These are phyloP conservation scores for Mayamaea pseudoterrestris DNA, from an alignment of 108 stramenopile species.

Conservation along the genomic window DNA sequence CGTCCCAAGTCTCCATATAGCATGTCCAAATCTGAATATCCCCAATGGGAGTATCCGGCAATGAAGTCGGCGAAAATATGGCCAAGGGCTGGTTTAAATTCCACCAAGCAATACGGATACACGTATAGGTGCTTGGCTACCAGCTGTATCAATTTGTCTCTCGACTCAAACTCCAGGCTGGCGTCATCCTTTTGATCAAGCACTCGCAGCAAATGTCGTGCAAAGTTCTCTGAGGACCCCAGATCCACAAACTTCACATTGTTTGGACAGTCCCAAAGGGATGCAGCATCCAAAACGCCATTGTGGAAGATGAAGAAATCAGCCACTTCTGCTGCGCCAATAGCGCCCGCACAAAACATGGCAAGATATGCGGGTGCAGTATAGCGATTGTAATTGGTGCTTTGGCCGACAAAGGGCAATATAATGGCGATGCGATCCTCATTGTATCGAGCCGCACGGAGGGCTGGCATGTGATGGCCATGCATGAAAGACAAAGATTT, in stretches of 20 bases:
- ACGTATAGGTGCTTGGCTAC: constrained; percentile 27
- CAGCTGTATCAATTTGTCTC: constrained; percentile 19
- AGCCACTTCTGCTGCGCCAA: constrained; percentile 41
- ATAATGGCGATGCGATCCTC: constrained; percentile 69
- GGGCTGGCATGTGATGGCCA: too few relatives aligned
- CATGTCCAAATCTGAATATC: constrained; percentile 89
- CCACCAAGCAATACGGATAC: constrained; percentile 82
- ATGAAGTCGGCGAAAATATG: constrained; percentile 73
- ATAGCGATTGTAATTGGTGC: too few relatives aligned
- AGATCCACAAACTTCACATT: constrained; percentile 71
- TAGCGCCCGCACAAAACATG: constrained; percentile 67
- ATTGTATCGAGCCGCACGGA: too few relatives aligned
- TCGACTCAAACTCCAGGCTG: constrained; percentile 7
- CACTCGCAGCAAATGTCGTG: constrained; percentile 28
- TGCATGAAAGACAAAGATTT: too few relatives aligned
- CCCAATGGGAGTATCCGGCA: constrained; percentile 81
- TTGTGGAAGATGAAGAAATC: constrained; percentile 82
- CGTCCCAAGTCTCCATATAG: constrained; percentile 79
- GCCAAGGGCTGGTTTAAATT: constrained; percentile 90
- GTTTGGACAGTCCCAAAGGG: background rate
- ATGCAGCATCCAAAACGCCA: constrained; percentile 39
- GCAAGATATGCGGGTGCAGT: constrained; percentile 73
- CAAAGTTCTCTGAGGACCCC: constrained; percentile 22
- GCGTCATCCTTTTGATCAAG: constrained; percentile 27
- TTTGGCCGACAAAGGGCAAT: constrained; percentile 52